Base-by-base conservation (phyloP, 2,329 filamentous ascomycete species). In the Cephalotrichum gorgonifer region DNA sequence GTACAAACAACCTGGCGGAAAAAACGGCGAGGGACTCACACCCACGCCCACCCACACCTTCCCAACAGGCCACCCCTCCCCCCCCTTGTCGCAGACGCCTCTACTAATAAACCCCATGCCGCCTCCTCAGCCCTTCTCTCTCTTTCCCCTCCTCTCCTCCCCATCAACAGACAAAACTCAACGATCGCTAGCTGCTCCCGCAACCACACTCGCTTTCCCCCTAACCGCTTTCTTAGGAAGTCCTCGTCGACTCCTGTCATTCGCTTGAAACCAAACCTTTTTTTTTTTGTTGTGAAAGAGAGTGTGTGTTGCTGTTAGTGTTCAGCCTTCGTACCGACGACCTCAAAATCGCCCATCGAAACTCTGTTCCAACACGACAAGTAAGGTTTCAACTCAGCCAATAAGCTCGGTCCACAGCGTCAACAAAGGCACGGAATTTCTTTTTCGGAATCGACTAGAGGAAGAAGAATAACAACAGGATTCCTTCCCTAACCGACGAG, bases 161-260 rank as follows among this genome's bases (percentile, higher is more conserved):
- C 48, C 43, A 51, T 52, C 47, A 51, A 22, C 7, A 47, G 44
- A 35, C 42, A 48, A 48, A 22, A 28, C 39, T 31, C 44, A 47
- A 47, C 48, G 35, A 48, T 46, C 44, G 39, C 43, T 43, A 22
- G 26, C 33, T 38, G 48, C 52, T 52, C 50, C 49, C 44, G 50
- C 52, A 51, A 50, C 51, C 51, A 76, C 73, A 65, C 67, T 76
- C 73, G 72, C 73, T 74, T 71, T 68, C 63, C 61, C 62, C 63
- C 64, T 52, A 57, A 64, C 63, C 57, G 57, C 56, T 56, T 61
- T 62, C 62, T 64, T 76, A 79, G 79, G 79, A 83, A 83, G 78
- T 80, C 79, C 80, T 83, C 79, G 79, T 75, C 70, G 80, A 74
- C 79, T 83, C 80, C 79, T 81, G 79, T 83, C 80, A 81, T 78